phyloP scores from a whole-genome alignment of 495 filamentous ascomycete genomes.

The Lindgomyces ingoldianus region DNA sequence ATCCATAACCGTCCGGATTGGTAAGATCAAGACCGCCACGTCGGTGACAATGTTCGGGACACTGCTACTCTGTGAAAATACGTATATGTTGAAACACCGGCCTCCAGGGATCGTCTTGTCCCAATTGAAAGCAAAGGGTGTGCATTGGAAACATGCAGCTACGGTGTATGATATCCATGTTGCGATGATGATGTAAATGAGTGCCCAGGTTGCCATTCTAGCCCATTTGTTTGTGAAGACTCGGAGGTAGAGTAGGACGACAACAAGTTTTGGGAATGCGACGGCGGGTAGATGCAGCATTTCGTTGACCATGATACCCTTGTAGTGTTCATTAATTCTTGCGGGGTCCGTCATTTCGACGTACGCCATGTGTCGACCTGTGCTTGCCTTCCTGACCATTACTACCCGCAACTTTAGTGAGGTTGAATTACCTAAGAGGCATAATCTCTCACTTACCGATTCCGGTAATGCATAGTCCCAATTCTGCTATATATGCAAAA shows the following conservation, averaged over 20 bases:
- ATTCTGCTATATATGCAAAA: conserved; percentile 18
- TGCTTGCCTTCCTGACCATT: conserved; percentile 19
- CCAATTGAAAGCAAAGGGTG: conserved; percentile 26
- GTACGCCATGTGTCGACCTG: conserved; percentile 19
- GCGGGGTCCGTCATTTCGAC: conserved; percentile 3
- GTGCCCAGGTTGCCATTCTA: conserved; percentile 9
- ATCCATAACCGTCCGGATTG: conserved; percentile 14
- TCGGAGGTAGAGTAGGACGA: conserved; percentile 16
- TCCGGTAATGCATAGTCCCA: conserved; percentile 18
- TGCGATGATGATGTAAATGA: conserved; percentile 11
- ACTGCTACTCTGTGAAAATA: conserved; percentile 15
- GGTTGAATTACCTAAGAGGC: not conserved
- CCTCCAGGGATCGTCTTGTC: conserved; percentile 12
- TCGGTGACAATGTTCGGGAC: conserved; percentile 29
- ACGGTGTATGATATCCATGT: conserved; percentile 22
- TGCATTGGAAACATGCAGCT: conserved; percentile 16
- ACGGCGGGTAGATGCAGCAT: conserved; percentile 16
- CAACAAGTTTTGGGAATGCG: conserved; percentile 19
- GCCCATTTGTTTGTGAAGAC: conserved; percentile 22
- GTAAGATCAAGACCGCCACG: conserved; percentile 18
- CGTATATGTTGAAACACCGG: conserved; percentile 8
- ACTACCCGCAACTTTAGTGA: not conserved
- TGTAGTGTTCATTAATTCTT: conserved; percentile 13
- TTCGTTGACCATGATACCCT: conserved; percentile 22
- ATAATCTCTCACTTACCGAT: conserved; percentile 11